Base-by-base conservation (phyloP, 805 yeast genomes). In the Candida argentea region DNA sequence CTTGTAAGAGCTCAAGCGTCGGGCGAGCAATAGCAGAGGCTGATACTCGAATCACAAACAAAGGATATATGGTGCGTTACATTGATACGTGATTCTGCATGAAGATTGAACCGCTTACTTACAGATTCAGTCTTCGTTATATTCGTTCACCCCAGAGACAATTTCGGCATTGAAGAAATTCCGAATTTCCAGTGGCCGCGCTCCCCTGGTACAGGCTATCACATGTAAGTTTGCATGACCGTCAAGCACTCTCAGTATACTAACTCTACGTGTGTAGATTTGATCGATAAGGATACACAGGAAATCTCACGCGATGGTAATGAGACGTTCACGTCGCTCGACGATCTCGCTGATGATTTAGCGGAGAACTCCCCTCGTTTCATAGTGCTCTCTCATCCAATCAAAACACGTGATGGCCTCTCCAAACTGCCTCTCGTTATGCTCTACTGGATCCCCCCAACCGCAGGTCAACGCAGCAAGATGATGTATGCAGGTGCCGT, bases 401-500 rank as follows among this genome's bases (percentile, higher is more conserved):
- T 76, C 42, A 70, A 69, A 14, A 52, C 69, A 6, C 48, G 58
- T 18, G 95, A 86, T 42, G 94, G 94, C 1, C 64, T 93, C 31
- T 65, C 70, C 43, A 67, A 74, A 26, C 65, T 72, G 6, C 95
- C 95, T 3, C 65, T 80, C 36, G 83, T 86, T 2, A 52, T 87
- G 48, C 42, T 87, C n/a, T 87, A 85, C 51, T 87, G 87, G 76
- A 69, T 83, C 35, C 96, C 96, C 3, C 78, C 77, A 15, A 84
- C 94, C 1, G 66, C 84, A n/a, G 78, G 82, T 11, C 89, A 79
- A 47, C 82, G 80, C 31, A 63, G 70, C 44, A 76, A 79, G 50
- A 87, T 86, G 96, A 55, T 83, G 27, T 86, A 85, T 43, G 96
- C 95, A 1, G 94, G 91, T 4, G 93, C 94, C 2, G 70, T 83